These are phyloP conservation scores for Nicotiana knightiana DNA, from an alignment of 257 asterid genomes.

Conservation along the genomic window DNA sequence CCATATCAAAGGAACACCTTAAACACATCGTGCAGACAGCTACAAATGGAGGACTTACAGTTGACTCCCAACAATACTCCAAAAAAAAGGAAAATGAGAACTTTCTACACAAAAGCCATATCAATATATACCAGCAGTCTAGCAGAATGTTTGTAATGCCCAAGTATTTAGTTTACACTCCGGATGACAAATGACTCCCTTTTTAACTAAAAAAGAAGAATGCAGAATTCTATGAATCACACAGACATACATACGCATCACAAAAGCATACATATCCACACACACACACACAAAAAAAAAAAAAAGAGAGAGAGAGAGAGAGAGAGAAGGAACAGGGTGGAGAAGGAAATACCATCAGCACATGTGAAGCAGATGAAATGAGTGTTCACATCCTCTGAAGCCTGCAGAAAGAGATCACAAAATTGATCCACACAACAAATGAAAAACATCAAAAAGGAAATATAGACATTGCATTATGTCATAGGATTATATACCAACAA, in stretches of 20 bases:
- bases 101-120: neutral
- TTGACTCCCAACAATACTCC: neutral
- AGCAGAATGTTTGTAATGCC: neutral
- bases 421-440: neutral
- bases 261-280: neutral
- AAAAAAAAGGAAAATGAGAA: neutral
- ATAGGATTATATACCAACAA: neutral
- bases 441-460: neutral
- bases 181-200: neutral
- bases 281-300: neutral
- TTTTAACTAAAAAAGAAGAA: neutral
- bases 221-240: neutral
- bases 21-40: neutral
- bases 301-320: too few species aligned
- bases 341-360: conserved; percentile 8
- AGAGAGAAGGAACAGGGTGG: neutral
- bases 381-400: conserved; percentile 58
- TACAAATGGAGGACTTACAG: neutral
- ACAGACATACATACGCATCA: neutral
- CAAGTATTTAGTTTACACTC: neutral
- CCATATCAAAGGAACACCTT: neutral
- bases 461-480: neutral
- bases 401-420: conserved; percentile 44
- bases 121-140: neutral
- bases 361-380: conserved; percentile 79